These are phyloP conservation scores for Annulohypoxylon moriforme DNA, from an alignment of 495 filamentous ascomycete species.

Conservation along the genomic window DNA sequence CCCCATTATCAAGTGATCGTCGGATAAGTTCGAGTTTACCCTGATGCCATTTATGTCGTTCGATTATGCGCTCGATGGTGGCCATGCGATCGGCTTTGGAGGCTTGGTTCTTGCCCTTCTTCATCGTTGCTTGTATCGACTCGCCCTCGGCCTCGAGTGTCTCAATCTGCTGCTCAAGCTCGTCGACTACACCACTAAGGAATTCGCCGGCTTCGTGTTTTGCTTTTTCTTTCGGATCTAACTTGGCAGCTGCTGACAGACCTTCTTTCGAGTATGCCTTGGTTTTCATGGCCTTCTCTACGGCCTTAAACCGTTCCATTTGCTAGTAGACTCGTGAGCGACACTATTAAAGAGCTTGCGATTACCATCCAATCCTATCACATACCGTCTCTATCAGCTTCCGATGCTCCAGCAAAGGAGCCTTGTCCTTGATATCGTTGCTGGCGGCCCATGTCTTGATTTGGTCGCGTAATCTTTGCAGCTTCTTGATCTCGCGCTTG, in stretches of 20 bases:
- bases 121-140: slow-evolving; percentile 84
- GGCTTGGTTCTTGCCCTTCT: slow-evolving; percentile 89
- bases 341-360: slow-evolving; percentile 15
- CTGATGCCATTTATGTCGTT: slow-evolving; percentile 97
- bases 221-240: slow-evolving; percentile 95
- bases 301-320: slow-evolving; percentile 99
- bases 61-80: slow-evolving; percentile 83
- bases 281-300: slow-evolving; percentile 99
- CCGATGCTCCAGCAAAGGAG: slow-evolving; percentile 89
- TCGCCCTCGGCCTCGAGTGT: slow-evolving; percentile 91
- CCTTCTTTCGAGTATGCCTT: slow-evolving; percentile 99
- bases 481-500: slow-evolving; percentile 99
- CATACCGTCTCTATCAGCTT: slow-evolving; percentile 94
- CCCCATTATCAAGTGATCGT: slow-evolving; percentile 91
- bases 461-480: slow-evolving; percentile 95
- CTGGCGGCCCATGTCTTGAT: slow-evolving; percentile 98
- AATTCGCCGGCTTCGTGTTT: slow-evolving; percentile 89
- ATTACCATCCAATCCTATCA: slow-evolving; percentile 25
- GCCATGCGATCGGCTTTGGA: slow-evolving; percentile 86
- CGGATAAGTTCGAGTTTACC: slow-evolving; percentile 90
- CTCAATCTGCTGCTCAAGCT: slow-evolving; percentile 93
- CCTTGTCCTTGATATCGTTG: slow-evolving; percentile 99
- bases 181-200: slow-evolving; percentile 86
- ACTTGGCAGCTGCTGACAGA: slow-evolving; percentile 84
- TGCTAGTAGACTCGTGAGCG: slow-evolving; percentile 68